Evolutionary conservation across 169 alveolate species (phyloP).

Genomic region (Theileria orientalis): DNA sequence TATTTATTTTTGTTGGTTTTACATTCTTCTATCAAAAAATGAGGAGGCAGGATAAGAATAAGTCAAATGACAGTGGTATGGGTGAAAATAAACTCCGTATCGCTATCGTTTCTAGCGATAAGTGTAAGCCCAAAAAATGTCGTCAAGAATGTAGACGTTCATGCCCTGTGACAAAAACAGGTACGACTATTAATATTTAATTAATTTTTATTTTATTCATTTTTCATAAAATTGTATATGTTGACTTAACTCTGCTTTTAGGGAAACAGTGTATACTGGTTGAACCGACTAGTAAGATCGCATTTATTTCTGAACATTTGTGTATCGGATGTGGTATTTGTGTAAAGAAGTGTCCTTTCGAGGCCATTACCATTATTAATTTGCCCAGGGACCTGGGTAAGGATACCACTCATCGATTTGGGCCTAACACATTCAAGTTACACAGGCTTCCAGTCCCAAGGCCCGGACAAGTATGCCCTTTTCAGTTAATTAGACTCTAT

Average conservation of each 20-base stretch:
- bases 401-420: constrained; percentile 92
- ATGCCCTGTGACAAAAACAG: constrained; percentile 75
- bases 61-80: constrained; percentile 62
- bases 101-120: constrained; percentile 96
- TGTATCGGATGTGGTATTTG: constrained; percentile 99
- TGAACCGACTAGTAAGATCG: constrained; percentile 89
- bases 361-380: constrained; percentile 96
- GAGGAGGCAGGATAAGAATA: constrained; percentile 65
- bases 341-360: constrained; percentile 98
- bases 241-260: constrained; percentile 15
- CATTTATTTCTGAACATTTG: constrained; percentile 94
- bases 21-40: constrained; percentile 23
- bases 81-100: constrained; percentile 93
- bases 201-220: neutral
- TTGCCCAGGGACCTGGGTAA: constrained; percentile 95
- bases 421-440: constrained; percentile 98
- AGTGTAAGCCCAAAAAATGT: constrained; percentile 98
- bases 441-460: constrained; percentile 98
- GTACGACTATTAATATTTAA: constrained; percentile 7
- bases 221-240: neutral
- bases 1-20: constrained; percentile 10
- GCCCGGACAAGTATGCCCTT: constrained; percentile 91
- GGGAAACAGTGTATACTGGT: constrained; percentile 98
- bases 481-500: neutral
- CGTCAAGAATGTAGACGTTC: constrained; percentile 92